A percentile compares a stretch with the other conserved stretches of the same genome.
These are phyloP conservation scores for Paramecium biaurelia DNA, from an alignment of 73 alveolate genomes.

Conservation along the genomic window DNA sequence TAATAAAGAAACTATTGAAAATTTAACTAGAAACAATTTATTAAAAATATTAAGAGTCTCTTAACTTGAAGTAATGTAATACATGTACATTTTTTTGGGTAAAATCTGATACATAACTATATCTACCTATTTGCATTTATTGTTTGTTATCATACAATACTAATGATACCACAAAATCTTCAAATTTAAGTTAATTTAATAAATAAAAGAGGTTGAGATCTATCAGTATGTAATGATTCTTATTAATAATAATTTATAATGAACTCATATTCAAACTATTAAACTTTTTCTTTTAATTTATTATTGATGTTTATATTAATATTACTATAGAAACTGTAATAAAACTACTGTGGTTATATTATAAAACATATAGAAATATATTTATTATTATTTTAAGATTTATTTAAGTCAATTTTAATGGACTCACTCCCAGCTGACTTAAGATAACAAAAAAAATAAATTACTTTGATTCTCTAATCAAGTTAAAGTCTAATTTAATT, in stretches of 20 bases:
- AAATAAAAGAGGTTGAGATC: not conserved
- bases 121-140: not conserved
- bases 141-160: not conserved
- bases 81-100: constrained; percentile 1
- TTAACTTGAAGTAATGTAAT: not conserved
- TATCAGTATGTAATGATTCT: not conserved
- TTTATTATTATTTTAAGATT: not conserved
- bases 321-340: no score
- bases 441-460: not conserved
- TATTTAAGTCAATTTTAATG: not conserved
- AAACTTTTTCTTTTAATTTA: not conserved
- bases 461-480: not conserved
- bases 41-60: not conserved
- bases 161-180: not conserved
- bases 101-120: not conserved
- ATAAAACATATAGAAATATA: not conserved
- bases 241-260: not conserved
- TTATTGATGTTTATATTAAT: not conserved
- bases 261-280: not conserved
- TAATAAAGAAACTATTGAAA: not conserved
- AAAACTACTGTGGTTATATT: not conserved
- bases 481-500: not conserved
- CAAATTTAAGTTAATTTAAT: not conserved
- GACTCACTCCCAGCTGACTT: not conserved
- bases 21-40: not conserved